Base-by-base conservation (phyloP, 2,329 filamentous ascomycete species). In the Catunica adiposa region DNA sequence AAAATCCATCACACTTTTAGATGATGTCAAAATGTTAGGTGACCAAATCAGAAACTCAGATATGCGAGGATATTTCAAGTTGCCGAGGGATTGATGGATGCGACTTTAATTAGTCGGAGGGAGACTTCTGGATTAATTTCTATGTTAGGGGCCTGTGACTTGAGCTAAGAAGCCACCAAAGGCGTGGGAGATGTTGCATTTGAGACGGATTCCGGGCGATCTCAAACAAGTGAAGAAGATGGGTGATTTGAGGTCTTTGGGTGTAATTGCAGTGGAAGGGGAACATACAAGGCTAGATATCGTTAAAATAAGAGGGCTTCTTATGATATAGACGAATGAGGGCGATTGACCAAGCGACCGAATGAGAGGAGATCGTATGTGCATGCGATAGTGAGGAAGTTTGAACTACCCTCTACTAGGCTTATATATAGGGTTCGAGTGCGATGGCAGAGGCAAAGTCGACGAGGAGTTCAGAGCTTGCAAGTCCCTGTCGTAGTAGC, bases 61-160 rank as follows among this genome's bases (percentile, higher is more conserved):
- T 47, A 20, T 34, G 5, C 29, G 29, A 34, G 29, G 11, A 34
- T 34, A 34, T 34, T 34, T 5, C 29, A 34, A 34, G 29, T 5
- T 34, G 29, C 29, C 5, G 11, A 34, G 29, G 29, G 29, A 5
- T 23, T n/a, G n/a, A 6, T 9, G 22, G 22, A 22, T 48, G 44
- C 15, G 4, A 48, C 44, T 23, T 3, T 48, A 26, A 9, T 5
- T 25, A 11, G 44, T 48, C 44, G 44, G 6, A 26, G 22, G 17
- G 22, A 25, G 44, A 25, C 26, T 48, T 22, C 44, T 48, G 44
- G 17, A 29, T 14, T n/a, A 9, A 26, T 25, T 1, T 25, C 23
- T 20, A 47, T 48, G 44, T 48, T 48, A 48, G 44, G n/a, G 44
- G 44, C 23, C 44, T 48, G 22, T 11, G 40, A 44, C 40, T 48